phyloP scores from a whole-genome alignment of 257 asterid species.

The Solanum medicagineum region DNA sequence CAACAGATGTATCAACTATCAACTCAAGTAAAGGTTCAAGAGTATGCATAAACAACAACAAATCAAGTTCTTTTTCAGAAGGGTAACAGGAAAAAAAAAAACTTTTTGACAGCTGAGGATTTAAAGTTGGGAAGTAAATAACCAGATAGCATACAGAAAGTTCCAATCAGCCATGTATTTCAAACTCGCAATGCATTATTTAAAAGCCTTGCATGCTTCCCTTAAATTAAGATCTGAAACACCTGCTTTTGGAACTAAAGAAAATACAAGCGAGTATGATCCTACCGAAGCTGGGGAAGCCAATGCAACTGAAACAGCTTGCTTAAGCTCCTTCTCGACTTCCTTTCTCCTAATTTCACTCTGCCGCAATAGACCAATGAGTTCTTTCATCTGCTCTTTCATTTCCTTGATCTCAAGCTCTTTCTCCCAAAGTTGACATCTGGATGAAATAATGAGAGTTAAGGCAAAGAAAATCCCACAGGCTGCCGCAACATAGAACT shows the following conservation, averaged over 20 bases:
- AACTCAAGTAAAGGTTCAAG: background rate
- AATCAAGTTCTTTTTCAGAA: background rate
- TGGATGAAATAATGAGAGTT: constrained; percentile 5
- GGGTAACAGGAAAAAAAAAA: background rate
- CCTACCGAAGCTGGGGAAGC: constrained; percentile 76
- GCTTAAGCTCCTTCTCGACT: constrained; percentile 73
- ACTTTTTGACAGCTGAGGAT: background rate
- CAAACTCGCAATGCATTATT: background rate
- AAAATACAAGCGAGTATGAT: background rate
- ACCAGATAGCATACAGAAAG: background rate
- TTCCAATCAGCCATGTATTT: background rate
- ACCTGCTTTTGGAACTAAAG: background rate
- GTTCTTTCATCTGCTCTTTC: constrained; percentile 92
- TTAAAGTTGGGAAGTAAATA: background rate
- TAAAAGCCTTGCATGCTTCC: background rate
- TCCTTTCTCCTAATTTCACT: constrained; percentile 85
- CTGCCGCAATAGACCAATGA: constrained; percentile 66
- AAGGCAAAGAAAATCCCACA: background rate
- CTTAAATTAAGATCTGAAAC: background rate
- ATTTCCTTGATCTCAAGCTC: constrained; percentile 82
- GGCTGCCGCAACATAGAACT: background rate
- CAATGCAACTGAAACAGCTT: constrained; percentile 38
- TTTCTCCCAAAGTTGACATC: constrained; percentile 89
- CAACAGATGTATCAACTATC: background rate
- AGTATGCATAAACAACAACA: background rate